Evolutionary conservation across 805 yeast species (phyloP).

Genomic region (Jamesozyma lodderae): DNA sequence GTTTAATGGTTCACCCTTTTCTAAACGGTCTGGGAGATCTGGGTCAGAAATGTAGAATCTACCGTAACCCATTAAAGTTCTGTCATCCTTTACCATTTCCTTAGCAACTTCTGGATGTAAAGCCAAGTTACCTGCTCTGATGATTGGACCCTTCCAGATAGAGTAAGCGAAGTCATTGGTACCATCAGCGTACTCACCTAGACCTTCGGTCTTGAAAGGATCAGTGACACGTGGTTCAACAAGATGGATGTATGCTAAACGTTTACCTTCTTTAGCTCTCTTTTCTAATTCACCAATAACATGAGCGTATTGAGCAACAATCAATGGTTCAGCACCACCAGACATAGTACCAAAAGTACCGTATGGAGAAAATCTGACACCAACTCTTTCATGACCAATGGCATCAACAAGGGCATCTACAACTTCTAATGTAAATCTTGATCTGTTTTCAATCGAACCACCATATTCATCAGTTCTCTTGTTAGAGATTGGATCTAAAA

Average conservation of each 20-base stretch:
- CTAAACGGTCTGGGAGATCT: slow-evolving; percentile 39
- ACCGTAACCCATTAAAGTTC: slow-evolving; percentile 39
- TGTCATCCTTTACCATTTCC: slow-evolving; percentile 30
- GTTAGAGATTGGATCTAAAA: slow-evolving; percentile 40
- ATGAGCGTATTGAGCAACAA: slow-evolving; percentile 32
- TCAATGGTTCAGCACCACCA: slow-evolving; percentile 29
- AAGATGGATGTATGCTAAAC: slow-evolving; percentile 36
- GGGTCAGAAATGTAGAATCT: slow-evolving; percentile 47
- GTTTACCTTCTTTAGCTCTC: slow-evolving; percentile 28
- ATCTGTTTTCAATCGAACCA: slow-evolving; percentile 42
- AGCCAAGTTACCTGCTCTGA: slow-evolving; percentile 35
- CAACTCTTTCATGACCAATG: slow-evolving; percentile 43
- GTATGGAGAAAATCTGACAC: slow-evolving; percentile 41
- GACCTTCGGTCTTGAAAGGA: slow-evolving; percentile 17
- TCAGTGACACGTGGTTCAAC: slow-evolving; percentile 39
- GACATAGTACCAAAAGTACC: slow-evolving; percentile 32
- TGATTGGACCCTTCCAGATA: slow-evolving; percentile 39
- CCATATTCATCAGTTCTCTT: slow-evolving; percentile 46
- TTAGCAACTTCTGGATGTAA: slow-evolving; percentile 22
- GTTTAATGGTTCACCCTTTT: slow-evolving; percentile 33
- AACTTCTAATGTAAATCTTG: slow-evolving; percentile 37
- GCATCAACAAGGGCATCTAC: slow-evolving; percentile 43
- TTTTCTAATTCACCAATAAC: slow-evolving; percentile 33
- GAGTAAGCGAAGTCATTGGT: slow-evolving; percentile 33
- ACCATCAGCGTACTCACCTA: slow-evolving; percentile 23